Evolutionary conservation across 1,284 basidiomycete genomes (phyloP).

Genomic region (Neolentinus lepideus): DNA sequence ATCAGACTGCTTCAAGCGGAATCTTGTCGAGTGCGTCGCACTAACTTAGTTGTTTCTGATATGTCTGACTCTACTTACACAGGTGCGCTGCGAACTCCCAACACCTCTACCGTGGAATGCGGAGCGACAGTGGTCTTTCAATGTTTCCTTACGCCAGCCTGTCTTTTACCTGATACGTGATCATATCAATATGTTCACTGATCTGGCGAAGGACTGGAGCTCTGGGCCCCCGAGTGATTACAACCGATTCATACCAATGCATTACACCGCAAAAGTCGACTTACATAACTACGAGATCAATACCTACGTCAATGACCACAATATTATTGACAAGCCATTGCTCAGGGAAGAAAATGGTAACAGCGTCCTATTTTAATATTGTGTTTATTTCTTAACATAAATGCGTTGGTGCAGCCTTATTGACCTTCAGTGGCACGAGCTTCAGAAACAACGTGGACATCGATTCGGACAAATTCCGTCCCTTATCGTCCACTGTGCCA

Average conservation of each 20-base stretch:
- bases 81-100: conserved; percentile 63
- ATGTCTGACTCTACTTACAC: background rate
- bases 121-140: conserved; percentile 72
- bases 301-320: conserved; percentile 90
- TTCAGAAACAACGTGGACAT: conserved; percentile 51
- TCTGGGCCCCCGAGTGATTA: conserved; percentile 75
- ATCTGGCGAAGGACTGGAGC: conserved; percentile 85
- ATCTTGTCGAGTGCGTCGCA: conserved; percentile 56
- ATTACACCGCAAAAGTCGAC: conserved; percentile 66
- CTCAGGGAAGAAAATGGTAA: conserved; percentile 75
- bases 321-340: conserved; percentile 86
- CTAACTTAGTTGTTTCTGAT: background rate
- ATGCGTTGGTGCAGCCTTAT: conserved; percentile 44
- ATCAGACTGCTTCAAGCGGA: conserved; percentile 71
- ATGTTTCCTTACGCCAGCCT: conserved; percentile 64
- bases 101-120: conserved; percentile 62
- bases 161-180: conserved; percentile 78
- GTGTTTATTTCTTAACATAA: background rate
- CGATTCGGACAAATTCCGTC: conserved; percentile 66
- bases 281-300: conserved; percentile 74
- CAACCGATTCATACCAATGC: conserved; percentile 76
- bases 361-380: background rate
- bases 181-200: conserved; percentile 88
- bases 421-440: conserved; percentile 57
- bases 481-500: conserved; percentile 60